Percentiles rank a stretch among this genome's conserved stretches.
Conservation (phyloP, 2,329 filamentous ascomycete species). For the Colletotrichum sansevieriae region DNA sequence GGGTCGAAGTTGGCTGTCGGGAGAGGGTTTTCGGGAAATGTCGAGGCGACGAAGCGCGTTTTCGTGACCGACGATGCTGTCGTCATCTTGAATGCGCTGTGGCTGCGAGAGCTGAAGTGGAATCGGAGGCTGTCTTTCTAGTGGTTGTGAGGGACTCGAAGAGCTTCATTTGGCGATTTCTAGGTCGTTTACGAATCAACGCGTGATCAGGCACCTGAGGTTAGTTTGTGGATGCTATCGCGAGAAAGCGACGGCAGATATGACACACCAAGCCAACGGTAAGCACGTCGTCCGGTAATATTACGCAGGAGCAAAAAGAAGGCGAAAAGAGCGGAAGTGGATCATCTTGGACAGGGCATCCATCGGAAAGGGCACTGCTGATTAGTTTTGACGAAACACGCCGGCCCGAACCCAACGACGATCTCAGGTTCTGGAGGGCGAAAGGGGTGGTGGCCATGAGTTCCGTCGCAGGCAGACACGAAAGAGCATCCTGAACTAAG, state of each 20-base stretch:
- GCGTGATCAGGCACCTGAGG: neutral
- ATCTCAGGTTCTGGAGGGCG: constrained; percentile 1
- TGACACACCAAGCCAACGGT: neutral
- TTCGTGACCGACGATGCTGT: constrained; percentile 12
- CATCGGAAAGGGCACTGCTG: neutral
- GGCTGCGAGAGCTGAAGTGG: neutral
- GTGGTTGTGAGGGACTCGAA: neutral
- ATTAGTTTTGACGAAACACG: neutral
- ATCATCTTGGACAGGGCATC: neutral
- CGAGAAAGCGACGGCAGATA: neutral
- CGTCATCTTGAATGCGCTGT: constrained; percentile 9
- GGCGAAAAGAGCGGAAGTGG: neutral
- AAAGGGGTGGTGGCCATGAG: neutral
- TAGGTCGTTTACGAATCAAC: neutral
- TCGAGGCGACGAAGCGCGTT: constrained; percentile 36
- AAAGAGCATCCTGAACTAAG: constrained; percentile 6
- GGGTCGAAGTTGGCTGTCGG: constrained; percentile 44
- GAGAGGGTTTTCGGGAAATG: constrained; percentile 42
- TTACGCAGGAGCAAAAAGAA: constrained; percentile 1
- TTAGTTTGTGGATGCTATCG: constrained; percentile 12
- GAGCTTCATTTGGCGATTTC: neutral
- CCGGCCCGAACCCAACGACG: constrained; percentile 5
- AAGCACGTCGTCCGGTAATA: neutral
- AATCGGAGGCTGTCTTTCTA: neutral
- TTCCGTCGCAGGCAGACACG: constrained; percentile 6